Evolutionary conservation across 306 rosid species (phyloP), one percentile per base, ranked within the genome.

Genomic region (Casuarina equisetifolia): DNA sequence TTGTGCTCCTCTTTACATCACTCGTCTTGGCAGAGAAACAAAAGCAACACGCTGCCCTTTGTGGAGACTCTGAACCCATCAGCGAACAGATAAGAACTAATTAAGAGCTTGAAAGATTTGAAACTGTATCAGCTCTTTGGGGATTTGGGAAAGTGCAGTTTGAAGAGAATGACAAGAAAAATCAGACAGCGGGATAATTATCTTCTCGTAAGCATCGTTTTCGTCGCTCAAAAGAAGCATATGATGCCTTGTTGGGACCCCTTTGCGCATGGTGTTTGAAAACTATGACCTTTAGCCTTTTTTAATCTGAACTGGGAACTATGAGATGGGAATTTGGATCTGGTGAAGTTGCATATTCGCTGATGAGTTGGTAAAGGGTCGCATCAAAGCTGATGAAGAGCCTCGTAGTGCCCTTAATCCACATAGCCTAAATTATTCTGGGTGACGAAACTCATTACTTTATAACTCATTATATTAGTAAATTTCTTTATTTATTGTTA

Each of bases 21-120:
- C n/a, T 68, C 83, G 84, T 84, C 83, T 78, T 84, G 72, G 43
- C 63, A 53, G 85, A 74, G 86, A 84, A 87, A 43, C 90, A 87
- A 74, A 84, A 87, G 51, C 90, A 87, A 72, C 90, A 87, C 38
- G 79, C 49, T 64, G 70, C 58, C 72, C 81, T 79, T 81, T 43
- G 72, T 11, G 51, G 55, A 69, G 74, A 55, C 15, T 84, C 88
- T 79, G 82, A 4, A 43, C 81, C 86, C 90, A 87, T 87, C n/a
- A 40, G 49, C 70, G 16, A 39, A 13, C 20, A 13, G 19, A 64
- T 64, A 19, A 38, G 67, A 59, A 35, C 32, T 25, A 25, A 25
- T 25, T 25, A 25, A 25, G 32, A 25, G 32, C 32, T 25, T 25
- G 32, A 25, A 25, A 25, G 32, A 25, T 25, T 25, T 25, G 32